These are phyloP conservation scores for Daedalea quercina DNA, from an alignment of 768 basidiomycete species.

Conservation along the genomic window DNA sequence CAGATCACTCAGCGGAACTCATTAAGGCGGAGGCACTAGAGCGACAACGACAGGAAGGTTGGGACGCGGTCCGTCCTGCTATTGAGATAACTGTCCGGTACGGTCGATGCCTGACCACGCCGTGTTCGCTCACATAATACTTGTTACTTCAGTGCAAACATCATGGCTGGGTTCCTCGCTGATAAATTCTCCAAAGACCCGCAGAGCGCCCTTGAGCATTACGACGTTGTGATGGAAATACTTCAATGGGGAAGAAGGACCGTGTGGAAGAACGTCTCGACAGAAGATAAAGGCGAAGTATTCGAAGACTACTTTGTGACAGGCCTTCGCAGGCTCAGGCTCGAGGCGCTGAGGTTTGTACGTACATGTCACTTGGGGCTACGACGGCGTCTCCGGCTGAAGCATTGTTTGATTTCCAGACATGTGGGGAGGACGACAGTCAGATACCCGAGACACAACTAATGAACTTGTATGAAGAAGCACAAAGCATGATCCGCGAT, in stretches of 20 bases:
- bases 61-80: constrained; percentile 26
- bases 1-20: constrained; percentile 6
- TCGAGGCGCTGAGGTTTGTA: constrained; percentile 30
- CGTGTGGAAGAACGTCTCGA: constrained; percentile 31
- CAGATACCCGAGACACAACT: not conserved
- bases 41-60: constrained; percentile 17
- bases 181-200: constrained; percentile 8
- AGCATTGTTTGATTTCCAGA: not conserved
- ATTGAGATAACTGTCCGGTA: constrained; percentile 33
- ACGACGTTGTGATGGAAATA: constrained; percentile 30
- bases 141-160: constrained; percentile 26
- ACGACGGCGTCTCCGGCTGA: not conserved
- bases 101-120: constrained; percentile 7
- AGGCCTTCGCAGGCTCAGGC: constrained; percentile 30
- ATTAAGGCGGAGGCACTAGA: constrained; percentile 19
- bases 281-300: constrained; percentile 33
- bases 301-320: constrained; percentile 37
- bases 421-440: not conserved
- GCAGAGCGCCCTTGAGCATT: constrained; percentile 26
- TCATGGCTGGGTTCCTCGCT: constrained; percentile 32
- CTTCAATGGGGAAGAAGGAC: constrained; percentile 34
- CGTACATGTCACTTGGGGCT: not conserved
- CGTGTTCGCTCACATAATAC: not conserved
- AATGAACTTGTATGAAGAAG: constrained; percentile 11
- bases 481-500: constrained; percentile 11